Conservation (phyloP, 2,329 filamentous ascomycete species). For the Dactylellina cionopaga region DNA sequence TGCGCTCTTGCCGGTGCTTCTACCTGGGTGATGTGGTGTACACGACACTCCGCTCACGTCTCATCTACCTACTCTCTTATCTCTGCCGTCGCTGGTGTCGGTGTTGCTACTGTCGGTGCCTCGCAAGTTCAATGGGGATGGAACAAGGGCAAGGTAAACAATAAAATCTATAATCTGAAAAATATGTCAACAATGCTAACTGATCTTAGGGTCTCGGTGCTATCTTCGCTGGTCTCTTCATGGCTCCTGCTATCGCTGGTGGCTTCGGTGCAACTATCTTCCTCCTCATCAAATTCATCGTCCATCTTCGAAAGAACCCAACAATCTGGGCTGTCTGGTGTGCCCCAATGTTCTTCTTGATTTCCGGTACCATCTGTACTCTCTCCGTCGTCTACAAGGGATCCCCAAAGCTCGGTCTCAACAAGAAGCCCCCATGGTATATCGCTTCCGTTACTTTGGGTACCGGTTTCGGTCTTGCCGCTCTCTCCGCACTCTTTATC, state of each 20-base stretch:
- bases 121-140: conserved; percentile 68
- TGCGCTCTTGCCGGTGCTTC: conserved; percentile 73
- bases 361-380: conserved; percentile 77
- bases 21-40: conserved; percentile 83
- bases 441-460: conserved; percentile 68
- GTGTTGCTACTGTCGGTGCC: conserved; percentile 64
- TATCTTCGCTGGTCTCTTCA: conserved; percentile 76
- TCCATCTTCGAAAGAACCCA: conserved; percentile 71
- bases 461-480: conserved; percentile 65
- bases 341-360: conserved; percentile 79
- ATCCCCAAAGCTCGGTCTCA: conserved; percentile 73
- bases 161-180: background rate
- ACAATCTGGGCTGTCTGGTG: conserved; percentile 77
- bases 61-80: conserved; percentile 78
- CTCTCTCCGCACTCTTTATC: conserved; percentile 67
- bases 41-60: conserved; percentile 76
- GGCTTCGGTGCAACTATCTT: conserved; percentile 72
- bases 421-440: conserved; percentile 74
- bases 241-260: conserved; percentile 73
- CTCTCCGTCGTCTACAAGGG: conserved; percentile 84
- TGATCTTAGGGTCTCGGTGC: conserved; percentile 73
- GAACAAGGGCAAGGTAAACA: conserved; percentile 63
- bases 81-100: conserved; percentile 68
- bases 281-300: conserved; percentile 75
- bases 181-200: background rate